Evolutionary conservation across 306 rosid species (phyloP), one percentile per base, ranked within the genome.

Genomic region (Corylus americana): DNA sequence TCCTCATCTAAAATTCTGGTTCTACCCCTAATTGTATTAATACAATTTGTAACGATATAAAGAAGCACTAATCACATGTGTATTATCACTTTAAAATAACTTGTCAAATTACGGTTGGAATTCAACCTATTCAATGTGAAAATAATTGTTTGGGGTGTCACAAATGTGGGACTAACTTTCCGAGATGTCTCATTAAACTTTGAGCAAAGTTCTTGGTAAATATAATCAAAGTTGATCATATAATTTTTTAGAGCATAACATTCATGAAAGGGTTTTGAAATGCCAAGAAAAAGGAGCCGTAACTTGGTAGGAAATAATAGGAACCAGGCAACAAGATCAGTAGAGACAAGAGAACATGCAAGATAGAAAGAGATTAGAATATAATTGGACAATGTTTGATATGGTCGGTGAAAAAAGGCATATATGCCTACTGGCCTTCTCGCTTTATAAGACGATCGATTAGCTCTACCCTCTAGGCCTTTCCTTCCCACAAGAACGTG

Each of bases 341-440:
- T 66, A 8, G 8, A 54, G 71, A 67, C 45, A 58, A 39, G 17
- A 66, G 79, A 79, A 79, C 71, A 72, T 79, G 77, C 77, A 75
- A 79, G 44, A 44, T 73, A 73, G 61, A 57, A 72, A 47, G 50
- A 78, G 29, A 74, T 75, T 22, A 71, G 79, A 59, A 73, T 35
- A 74, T 49, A 57, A 70, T 77, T 82, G 84, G 84, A 76, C 77
- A 82, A 13, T 39, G 58, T 35, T 39, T 50, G 86, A 79, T 77
- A 73, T 77, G 78, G 86, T 79, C 86, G 86, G 89, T 71, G 82
- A 50, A 73, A 73, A 69, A 20, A 50, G 17, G 78, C 69, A 83
- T 51, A 74, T 79, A 64, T 74, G 55, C 74, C 67, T 29, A 45
- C 10, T 47, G 18, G 39, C 67, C 47, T 78, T 78, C 20, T 13